Evolutionary conservation across 345 rosid species (phyloP), one percentile per base, ranked within the genome.

Genomic region (Dimocarpus longan): DNA sequence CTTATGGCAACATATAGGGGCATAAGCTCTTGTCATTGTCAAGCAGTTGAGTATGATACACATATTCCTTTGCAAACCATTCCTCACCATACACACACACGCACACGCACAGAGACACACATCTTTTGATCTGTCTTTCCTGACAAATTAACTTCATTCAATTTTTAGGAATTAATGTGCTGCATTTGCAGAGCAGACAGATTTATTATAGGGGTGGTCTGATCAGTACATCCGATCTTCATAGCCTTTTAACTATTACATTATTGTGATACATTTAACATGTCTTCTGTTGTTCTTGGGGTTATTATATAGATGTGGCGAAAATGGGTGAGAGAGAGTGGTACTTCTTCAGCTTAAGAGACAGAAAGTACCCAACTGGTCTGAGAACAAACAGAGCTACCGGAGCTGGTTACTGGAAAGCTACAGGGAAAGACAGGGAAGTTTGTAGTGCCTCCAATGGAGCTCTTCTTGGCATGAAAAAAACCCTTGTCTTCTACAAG

Each of bases 311-410:
- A 93, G 97, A 90, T 71, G 87, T 80, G 62, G 98, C 97, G 44
- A 94, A 90, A 79, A 92, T 91, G 95, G 98, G 97, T n/a, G 97
- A 92, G 82, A 94, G 77, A 70, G 98, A 94, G 80, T 94, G 97
- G 97, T 94, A 94, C 83, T 92, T 92, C 80, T 94, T 89, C 84
- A 92, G 94, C 88, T 74, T 92, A 73, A 87, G 98, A 76, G 98
- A 94, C 85, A 86, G 98, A 87, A 94, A 94, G 79, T 94, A 94
- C 85, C 98, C 97, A 24, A 92, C 98, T 21, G 98, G 98, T 74
- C 66, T 94, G 56, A 88, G 97, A 77, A 92, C 98, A 9, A 94
- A 94, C 76, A 82, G 98, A 81, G 98, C 98, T 57, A 94, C 98
- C 13, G 88, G 87, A 11, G 95, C 95, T 59, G 98, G 98, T 3